These are phyloP conservation scores for Chernovozyma aurita DNA, from an alignment of 1,139 yeast species.

Conservation along the genomic window DNA sequence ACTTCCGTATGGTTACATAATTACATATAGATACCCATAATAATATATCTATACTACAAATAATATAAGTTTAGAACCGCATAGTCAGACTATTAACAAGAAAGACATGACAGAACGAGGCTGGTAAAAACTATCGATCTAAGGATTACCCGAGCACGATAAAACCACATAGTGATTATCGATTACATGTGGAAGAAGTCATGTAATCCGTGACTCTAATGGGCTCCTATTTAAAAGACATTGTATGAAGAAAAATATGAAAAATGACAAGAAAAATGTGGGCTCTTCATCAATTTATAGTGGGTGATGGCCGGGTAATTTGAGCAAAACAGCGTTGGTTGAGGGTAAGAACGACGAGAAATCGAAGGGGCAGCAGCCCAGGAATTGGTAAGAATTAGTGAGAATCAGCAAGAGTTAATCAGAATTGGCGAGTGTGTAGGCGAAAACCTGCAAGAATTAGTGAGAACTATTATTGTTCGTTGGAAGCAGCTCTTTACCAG, in stretches of 20 bases:
- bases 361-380: too few relatives aligned
- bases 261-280: conserved; percentile 5
- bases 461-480: too few relatives aligned
- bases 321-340: too few relatives aligned
- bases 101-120: conserved; percentile 58
- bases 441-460: too few relatives aligned
- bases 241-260: conserved; percentile 45
- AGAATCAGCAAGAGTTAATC: too few relatives aligned
- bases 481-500: too few relatives aligned
- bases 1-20: too few relatives aligned
- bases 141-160: conserved; percentile 95
- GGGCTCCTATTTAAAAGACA: conserved; percentile 87
- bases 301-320: conserved; percentile 19
- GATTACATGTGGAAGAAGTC: conserved; percentile 48
- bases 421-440: too few relatives aligned
- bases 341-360: too few relatives aligned
- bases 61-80: conserved; percentile 72
- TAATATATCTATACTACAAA: not conserved
- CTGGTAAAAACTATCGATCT: conserved; percentile 61
- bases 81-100: conserved; percentile 44
- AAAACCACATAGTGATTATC: conserved; percentile 40
- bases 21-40: too few relatives aligned
- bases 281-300: conserved; percentile 3
- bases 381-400: too few relatives aligned
- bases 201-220: conserved; percentile 81